phyloP scores from a whole-genome alignment of 441 rosid species.

The Erodium moschatum region DNA sequence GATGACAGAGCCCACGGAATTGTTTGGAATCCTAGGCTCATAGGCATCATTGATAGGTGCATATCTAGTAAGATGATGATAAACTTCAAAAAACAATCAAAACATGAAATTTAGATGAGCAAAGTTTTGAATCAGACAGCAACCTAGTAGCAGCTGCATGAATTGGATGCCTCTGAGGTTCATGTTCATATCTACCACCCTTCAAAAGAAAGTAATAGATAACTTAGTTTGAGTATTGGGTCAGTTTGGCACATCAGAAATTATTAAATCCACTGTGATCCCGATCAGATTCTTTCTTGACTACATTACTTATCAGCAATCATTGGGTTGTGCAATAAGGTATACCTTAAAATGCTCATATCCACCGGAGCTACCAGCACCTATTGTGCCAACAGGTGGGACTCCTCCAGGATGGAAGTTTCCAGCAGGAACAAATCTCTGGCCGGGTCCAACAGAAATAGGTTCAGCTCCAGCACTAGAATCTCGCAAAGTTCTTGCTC shows the following conservation, averaged over 20 bases:
- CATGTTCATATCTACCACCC: constrained; percentile 40
- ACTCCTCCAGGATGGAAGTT: constrained; percentile 30
- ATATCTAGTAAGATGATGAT: constrained; percentile 25
- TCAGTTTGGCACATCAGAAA: not conserved
- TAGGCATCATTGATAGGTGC: constrained; percentile 25
- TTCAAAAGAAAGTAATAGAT: constrained; percentile 24
- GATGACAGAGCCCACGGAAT: constrained; percentile 22
- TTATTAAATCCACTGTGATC: not conserved
- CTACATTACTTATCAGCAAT: not conserved
- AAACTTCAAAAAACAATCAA: constrained; percentile 4
- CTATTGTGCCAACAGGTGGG: constrained; percentile 23
- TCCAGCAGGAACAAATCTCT: constrained; percentile 30
- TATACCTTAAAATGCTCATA: constrained; percentile 36
- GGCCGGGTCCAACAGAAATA: constrained; percentile 29
- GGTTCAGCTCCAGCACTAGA: constrained; percentile 34
- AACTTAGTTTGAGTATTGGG: constrained; percentile 1
- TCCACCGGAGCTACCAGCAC: constrained; percentile 33
- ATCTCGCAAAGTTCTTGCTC: constrained; percentile 48
- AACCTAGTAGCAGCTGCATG: constrained; percentile 39
- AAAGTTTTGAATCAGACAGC: constrained; percentile 10
- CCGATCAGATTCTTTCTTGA: not conserved
- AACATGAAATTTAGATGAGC: not conserved
- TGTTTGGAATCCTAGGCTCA: constrained; percentile 30
- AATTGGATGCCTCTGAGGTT: constrained; percentile 31
- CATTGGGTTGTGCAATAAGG: constrained; percentile 9